A percentile compares a stretch with the other conserved stretches of the same genome.
Evolutionary conservation across 2,329 filamentous ascomycete genomes (phyloP).

Genomic region (Apiospora kogelbergensis): DNA sequence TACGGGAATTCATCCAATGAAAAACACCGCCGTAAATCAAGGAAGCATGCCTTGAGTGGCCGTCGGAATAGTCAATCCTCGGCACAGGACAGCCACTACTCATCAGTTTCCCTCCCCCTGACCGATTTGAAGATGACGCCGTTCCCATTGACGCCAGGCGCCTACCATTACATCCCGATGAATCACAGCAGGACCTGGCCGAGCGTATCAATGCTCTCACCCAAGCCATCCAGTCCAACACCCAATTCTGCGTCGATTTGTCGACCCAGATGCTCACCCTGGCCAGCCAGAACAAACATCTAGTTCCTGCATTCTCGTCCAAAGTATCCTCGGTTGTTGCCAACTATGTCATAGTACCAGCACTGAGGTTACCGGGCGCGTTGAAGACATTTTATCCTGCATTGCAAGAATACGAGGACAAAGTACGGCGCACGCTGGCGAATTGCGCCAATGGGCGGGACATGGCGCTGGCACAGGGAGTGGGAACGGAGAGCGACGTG

Average conservation of each 20-base stretch:
- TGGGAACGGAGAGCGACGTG: slow-evolving; percentile 11
- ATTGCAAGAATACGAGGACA: slow-evolving; percentile 15
- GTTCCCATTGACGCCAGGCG: slow-evolving; percentile 11
- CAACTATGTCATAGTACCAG: slow-evolving; percentile 18
- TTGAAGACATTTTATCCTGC: slow-evolving; percentile 16
- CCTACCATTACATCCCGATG: slow-evolving; percentile 11
- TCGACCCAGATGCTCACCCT: slow-evolving; percentile 17
- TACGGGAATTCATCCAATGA: background rate
- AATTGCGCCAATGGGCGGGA: slow-evolving; percentile 15
- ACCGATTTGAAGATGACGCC: slow-evolving; percentile 13
- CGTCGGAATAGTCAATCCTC: background rate
- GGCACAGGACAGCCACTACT: background rate
- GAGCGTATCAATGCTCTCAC: slow-evolving; percentile 17
- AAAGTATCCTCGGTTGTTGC: slow-evolving; percentile 14
- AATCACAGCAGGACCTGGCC: slow-evolving; percentile 16
- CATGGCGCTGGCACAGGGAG: slow-evolving; percentile 14
- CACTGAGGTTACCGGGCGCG: slow-evolving; percentile 10
- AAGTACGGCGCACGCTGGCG: slow-evolving; percentile 13
- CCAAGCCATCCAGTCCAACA: slow-evolving; percentile 13
- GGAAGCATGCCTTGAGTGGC: background rate
- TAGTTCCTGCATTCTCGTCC: slow-evolving; percentile 11
- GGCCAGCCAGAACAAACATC: slow-evolving; percentile 19
- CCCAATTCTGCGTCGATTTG: slow-evolving; percentile 15
- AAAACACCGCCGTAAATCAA: background rate
- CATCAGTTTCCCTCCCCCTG: background rate